These are phyloP conservation scores for Dothistroma pini DNA, from an alignment of 2,329 filamentous ascomycete species.

Conservation along the genomic window DNA sequence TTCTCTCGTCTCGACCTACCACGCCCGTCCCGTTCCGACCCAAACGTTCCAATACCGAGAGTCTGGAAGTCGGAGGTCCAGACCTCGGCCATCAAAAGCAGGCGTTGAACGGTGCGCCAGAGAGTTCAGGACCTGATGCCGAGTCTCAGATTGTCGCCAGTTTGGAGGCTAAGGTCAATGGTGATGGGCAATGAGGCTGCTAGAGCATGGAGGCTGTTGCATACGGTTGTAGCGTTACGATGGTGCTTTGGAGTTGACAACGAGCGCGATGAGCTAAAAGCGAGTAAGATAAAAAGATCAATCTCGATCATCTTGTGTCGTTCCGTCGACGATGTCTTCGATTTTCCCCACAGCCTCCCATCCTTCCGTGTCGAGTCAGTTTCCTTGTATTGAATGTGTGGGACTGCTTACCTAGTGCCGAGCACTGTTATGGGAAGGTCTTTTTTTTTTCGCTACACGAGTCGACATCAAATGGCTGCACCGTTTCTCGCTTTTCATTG, in stretches of 20 bases:
- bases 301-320: too few species aligned
- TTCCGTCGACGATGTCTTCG: too few species aligned
- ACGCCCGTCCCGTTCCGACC: constrained; percentile 64
- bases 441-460: neutral
- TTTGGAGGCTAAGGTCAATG: constrained; percentile 30
- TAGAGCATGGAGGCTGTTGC: neutral
- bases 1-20: constrained; percentile 65
- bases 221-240: neutral
- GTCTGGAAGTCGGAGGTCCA: constrained; percentile 27
- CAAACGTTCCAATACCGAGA: constrained; percentile 50
- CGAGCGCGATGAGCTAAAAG: neutral
- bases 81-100: constrained; percentile 29
- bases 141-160: constrained; percentile 31
- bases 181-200: neutral
- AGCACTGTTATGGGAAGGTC: too few species aligned
- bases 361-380: too few species aligned
- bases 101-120: constrained; percentile 29
- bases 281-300: neutral
- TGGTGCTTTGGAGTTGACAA: neutral
- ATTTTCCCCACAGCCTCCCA: too few species aligned
- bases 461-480: neutral
- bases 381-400: too few species aligned
- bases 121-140: constrained; percentile 30
- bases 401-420: too few species aligned
- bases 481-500: neutral